These are phyloP conservation scores for Naganishia albida DNA, from an alignment of 1,284 basidiomycete genomes.

Conservation along the genomic window DNA sequence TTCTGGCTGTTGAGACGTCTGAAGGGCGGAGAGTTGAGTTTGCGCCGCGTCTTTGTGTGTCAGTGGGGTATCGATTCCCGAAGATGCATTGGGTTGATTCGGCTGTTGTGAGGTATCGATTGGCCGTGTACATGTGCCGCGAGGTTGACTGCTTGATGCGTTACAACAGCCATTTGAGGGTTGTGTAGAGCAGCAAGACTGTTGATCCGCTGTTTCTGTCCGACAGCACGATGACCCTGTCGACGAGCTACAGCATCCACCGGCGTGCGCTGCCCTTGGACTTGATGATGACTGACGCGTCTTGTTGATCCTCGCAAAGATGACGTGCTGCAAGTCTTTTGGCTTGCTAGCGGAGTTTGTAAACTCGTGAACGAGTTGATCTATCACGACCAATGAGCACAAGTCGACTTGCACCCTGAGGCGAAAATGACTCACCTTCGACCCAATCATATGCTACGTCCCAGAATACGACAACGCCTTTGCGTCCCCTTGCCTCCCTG, in stretches of 20 bases:
- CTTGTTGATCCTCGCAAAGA: conserved; percentile 32
- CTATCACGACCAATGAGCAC: conserved; percentile 35
- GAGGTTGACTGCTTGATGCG: background rate
- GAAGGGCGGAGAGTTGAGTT: conserved; percentile 12
- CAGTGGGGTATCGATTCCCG: background rate
- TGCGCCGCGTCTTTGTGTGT: background rate
- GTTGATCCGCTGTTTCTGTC: background rate
- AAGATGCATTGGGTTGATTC: background rate
- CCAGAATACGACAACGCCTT: conserved; percentile 64
- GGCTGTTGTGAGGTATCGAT: background rate
- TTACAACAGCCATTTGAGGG: background rate
- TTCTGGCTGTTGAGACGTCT: conserved; percentile 12
- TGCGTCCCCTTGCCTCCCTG: conserved; percentile 36
- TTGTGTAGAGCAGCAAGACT: background rate
- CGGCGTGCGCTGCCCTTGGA: background rate
- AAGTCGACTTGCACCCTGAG: conserved; percentile 39
- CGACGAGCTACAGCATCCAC: conserved; percentile 2
- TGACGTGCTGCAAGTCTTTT: conserved; percentile 37
- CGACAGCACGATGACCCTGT: conserved; percentile 8
- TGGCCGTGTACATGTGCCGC: background rate
- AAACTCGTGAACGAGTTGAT: conserved; percentile 40
- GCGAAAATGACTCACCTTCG: conserved; percentile 58
- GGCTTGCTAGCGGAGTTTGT: conserved; percentile 21
- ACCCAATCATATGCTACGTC: conserved; percentile 80
- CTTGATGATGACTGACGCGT: conserved; percentile 6